These are phyloP conservation scores for Daldinia sp. DNA, from an alignment of 2,329 filamentous ascomycete species.

Conservation along the genomic window DNA sequence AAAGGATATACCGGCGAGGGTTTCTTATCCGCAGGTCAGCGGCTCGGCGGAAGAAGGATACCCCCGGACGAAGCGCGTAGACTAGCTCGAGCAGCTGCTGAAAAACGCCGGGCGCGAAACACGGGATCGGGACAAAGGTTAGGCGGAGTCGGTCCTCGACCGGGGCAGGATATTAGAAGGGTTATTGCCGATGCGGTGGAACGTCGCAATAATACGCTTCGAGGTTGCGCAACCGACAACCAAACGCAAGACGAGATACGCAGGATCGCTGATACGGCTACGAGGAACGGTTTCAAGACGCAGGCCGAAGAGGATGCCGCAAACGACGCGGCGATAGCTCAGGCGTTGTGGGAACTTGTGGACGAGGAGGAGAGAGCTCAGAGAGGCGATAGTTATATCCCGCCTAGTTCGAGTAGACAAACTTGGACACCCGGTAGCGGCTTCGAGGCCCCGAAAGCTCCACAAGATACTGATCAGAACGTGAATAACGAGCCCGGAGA, in stretches of 20 bases:
- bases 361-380: slow-evolving; percentile 74
- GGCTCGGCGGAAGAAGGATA: slow-evolving; percentile 74
- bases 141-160: slow-evolving; percentile 64
- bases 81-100: slow-evolving; percentile 76
- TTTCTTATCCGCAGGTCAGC: slow-evolving; percentile 78
- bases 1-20: slow-evolving; percentile 93
- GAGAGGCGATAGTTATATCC: slow-evolving; percentile 63
- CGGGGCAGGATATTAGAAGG: slow-evolving; percentile 73
- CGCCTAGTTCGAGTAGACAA: slow-evolving; percentile 60
- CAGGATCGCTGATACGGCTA: slow-evolving; percentile 69
- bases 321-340: slow-evolving; percentile 85
- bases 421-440: slow-evolving; percentile 47
- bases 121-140: slow-evolving; percentile 75
- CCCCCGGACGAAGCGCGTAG: slow-evolving; percentile 77
- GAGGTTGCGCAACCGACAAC: slow-evolving; percentile 79
- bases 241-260: slow-evolving; percentile 72
- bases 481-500: not conserved
- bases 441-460: not conserved
- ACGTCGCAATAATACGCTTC: slow-evolving; percentile 70
- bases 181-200: slow-evolving; percentile 77
- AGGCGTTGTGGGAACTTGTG: slow-evolving; percentile 85
- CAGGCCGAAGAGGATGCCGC: slow-evolving; percentile 88
- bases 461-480: not conserved
- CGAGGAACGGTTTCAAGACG: slow-evolving; percentile 78
- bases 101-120: slow-evolving; percentile 68